Evolutionary conservation across 2,329 filamentous ascomycete genomes (phyloP), one percentile per base, ranked within the genome.

Genomic region (Fusarium nelsonii): DNA sequence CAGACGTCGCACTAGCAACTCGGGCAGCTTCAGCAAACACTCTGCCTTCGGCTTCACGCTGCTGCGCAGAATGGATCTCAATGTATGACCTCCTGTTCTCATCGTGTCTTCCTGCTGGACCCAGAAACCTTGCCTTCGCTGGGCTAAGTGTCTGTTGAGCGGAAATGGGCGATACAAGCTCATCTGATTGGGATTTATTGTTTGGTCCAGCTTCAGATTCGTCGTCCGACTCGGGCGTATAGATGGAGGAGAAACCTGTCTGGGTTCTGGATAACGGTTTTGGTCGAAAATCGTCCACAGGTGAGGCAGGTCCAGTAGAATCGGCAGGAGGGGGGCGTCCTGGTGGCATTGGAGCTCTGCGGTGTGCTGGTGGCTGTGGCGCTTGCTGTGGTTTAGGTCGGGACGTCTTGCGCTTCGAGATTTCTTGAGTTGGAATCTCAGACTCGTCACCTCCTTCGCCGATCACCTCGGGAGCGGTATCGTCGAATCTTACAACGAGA

Each of bases 381-480:
- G 40, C 20, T 36, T 54, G 52, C 41, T 34, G 41, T 37, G 41
- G 40, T 39, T 56, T 63, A 20, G 78, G 79, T 71, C 75, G 80
- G 32, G 74, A 54, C 70, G 74, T 83, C 78, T 86, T 90, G 66
- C 81, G 83, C 76, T 83, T 85, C 7, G 88, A 90, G 56, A 97
- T 90, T 75, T 96, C 91, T 20, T 88, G 83, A 3, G 90, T 87
- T 3, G 92, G 92, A 10, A 86, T 82, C 55, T 92, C 89, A 56
- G 91, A 91, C 78, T 97, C 94, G 75, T 97, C 95, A 34, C 95
- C 95, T 60, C 95, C 95, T 78, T 95, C 91, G 46, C 95, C 95
- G 75, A 98, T 97, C 65, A 97, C 80, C 46, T 93, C 91, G 8
- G 94, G 94, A 56, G 86, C 84, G 11, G 85, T 86, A 71, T 92